Evolutionary conservation across 2,329 filamentous ascomycete species (phyloP), one percentile per base, ranked within the genome.

Genomic region (Blastomyces percursus): DNA sequence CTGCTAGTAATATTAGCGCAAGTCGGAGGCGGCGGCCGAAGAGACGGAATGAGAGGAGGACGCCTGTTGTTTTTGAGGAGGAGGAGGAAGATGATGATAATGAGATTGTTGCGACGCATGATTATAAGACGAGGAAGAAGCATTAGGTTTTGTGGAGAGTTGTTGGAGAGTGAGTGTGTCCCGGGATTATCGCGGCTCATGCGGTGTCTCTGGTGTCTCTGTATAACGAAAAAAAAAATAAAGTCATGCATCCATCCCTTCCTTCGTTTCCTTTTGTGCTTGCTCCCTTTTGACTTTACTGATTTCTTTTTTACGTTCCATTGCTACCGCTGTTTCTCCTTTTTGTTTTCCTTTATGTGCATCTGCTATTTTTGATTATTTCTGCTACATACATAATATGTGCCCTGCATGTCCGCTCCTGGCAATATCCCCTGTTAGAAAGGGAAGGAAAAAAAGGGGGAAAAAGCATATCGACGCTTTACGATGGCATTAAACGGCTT

Each of bases 1-100:
- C 75, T 27, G 79, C 79, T 11, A 80, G 78, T 65, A 80, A 80
- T 54, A 77, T 80, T 64, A 77, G 76, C n/a, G 77, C 75, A 56
- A 66, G 69, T 32, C 70, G 78, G 55, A 71, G 74, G 30, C 72
- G 78, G 38, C 71, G 77, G 51, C 77, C 77, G 6, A 80, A 79
- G 67, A 68, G 79, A 65, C 71, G 79, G 5, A 78, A 73, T 14
- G 79, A 80, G 67, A 73, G 79, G 64, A 73, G 78, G n/a, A 80
- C 78, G 1, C 78, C 79, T 9, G 77, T 78, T 1, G 71, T 75
- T 1, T 76, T 80, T 4, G 77, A 79, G 63, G 77, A 80, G 60
- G 79, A 79, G 59, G 78, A 80, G 54, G 75, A 80, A 54, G 75
- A 72, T 48, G 73, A 75, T 19, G 69, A 69, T 66, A 72, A 38